phyloP scores from a whole-genome alignment of 345 rosid species.

The Ailanthus altissimus region DNA sequence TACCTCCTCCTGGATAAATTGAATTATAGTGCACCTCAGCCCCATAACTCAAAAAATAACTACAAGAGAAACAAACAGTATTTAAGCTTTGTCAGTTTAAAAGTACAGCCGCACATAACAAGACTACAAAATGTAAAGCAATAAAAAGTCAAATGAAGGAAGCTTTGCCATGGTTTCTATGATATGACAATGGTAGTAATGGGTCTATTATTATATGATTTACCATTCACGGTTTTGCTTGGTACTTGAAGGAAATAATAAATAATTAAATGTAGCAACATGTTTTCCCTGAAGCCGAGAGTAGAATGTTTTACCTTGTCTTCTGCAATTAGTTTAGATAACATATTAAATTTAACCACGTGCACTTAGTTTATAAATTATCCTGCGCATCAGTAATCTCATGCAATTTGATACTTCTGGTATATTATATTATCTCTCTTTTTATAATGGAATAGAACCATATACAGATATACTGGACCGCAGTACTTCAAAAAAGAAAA shows the following conservation, averaged over 20 bases:
- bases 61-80: no score
- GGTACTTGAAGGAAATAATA: background rate
- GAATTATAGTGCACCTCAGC: no score
- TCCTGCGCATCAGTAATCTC: background rate
- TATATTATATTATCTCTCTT: background rate
- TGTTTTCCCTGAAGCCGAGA: background rate
- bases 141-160: no score
- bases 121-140: no score
- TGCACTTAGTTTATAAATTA: background rate
- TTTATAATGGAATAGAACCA: background rate
- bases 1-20: no score
- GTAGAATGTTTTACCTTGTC: background rate
- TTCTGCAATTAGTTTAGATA: background rate
- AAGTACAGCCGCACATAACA: no score
- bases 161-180: background rate
- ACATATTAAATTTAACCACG: background rate
- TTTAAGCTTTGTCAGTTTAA: no score
- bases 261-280: background rate
- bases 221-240: background rate
- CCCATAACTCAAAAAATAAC: no score
- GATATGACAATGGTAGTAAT: background rate
- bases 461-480: no score
- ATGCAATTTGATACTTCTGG: background rate
- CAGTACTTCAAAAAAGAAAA: background rate
- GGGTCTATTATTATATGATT: background rate